Conservation (phyloP, 2,329 filamentous ascomycete species). For the Pseudohalonectria lignicola region DNA sequence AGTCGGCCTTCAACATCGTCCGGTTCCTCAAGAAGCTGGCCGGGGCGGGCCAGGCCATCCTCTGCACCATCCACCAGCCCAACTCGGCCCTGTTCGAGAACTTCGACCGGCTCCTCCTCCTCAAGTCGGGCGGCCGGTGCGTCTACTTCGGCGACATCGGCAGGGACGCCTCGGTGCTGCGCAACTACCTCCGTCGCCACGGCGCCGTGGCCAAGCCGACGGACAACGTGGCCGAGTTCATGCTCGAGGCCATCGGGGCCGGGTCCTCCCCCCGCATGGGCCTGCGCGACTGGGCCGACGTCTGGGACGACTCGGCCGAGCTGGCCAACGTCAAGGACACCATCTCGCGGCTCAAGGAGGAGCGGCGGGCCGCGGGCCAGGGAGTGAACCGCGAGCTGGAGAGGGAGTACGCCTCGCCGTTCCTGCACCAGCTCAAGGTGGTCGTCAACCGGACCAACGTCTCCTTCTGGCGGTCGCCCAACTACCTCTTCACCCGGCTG, state of each 20-base stretch:
- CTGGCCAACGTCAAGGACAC: conserved; percentile 53
- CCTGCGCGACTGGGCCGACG: conserved; percentile 66
- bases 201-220: conserved; percentile 47
- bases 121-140: conserved; percentile 67
- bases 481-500: conserved; percentile 80
- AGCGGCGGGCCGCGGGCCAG: conserved; percentile 36
- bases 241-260: conserved; percentile 76
- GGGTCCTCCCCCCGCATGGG: conserved; percentile 63
- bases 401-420: conserved; percentile 72
- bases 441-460: conserved; percentile 65
- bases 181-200: conserved; percentile 48
- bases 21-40: conserved; percentile 69
- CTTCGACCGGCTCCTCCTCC: conserved; percentile 71
- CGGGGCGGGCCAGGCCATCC: conserved; percentile 72
- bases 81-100: conserved; percentile 79
- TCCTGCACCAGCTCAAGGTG: conserved; percentile 66
- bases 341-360: conserved; percentile 55
- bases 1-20: conserved; percentile 67
- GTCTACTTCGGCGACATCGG: conserved; percentile 85
- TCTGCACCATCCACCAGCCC: conserved; percentile 87
- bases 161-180: conserved; percentile 58
- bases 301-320: conserved; percentile 67
- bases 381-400: conserved; percentile 36
- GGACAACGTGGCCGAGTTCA: conserved; percentile 62
- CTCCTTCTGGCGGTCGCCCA: conserved; percentile 74